Conservation (phyloP, 768 basidiomycete genomes). For the Mycena filopes region DNA sequence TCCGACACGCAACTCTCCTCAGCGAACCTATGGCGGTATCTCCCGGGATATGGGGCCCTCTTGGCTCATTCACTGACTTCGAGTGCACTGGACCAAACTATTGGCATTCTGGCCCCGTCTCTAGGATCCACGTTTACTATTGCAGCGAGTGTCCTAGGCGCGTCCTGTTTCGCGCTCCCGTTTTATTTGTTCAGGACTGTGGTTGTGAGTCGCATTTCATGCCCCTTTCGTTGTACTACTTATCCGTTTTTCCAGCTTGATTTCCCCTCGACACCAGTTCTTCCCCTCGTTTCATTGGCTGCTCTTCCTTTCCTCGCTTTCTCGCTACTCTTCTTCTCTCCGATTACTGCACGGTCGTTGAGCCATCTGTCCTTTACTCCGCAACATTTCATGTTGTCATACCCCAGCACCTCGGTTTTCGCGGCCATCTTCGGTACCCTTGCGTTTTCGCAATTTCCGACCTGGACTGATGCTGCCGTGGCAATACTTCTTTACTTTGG, state of each 20-base stretch:
- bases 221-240: slow-evolving; percentile 14
- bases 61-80: slow-evolving; percentile 68
- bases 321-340: slow-evolving; percentile 68
- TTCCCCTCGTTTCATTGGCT: slow-evolving; percentile 68
- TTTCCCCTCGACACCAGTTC: slow-evolving; percentile 58
- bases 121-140: slow-evolving; percentile 66
- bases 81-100: slow-evolving; percentile 70
- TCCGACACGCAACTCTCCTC: slow-evolving; percentile 62
- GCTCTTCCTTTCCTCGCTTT: slow-evolving; percentile 72
- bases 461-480: slow-evolving; percentile 69
- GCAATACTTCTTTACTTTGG: slow-evolving; percentile 73
- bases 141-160: slow-evolving; percentile 69
- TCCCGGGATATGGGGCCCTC: slow-evolving; percentile 77
- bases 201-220: slow-evolving; percentile 54
- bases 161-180: slow-evolving; percentile 69
- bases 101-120: slow-evolving; percentile 65
- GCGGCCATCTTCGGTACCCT: slow-evolving; percentile 67
- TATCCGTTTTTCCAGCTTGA: slow-evolving; percentile 55
- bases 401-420: slow-evolving; percentile 59
- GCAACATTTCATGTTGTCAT: slow-evolving; percentile 70
- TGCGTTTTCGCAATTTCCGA: slow-evolving; percentile 70
- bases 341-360: slow-evolving; percentile 59
- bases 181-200: slow-evolving; percentile 71
- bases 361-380: slow-evolving; percentile 60
- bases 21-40: slow-evolving; percentile 52